Evolutionary conservation across 1,284 basidiomycete genomes (phyloP).

Genomic region (Sporisorium scitamineum): DNA sequence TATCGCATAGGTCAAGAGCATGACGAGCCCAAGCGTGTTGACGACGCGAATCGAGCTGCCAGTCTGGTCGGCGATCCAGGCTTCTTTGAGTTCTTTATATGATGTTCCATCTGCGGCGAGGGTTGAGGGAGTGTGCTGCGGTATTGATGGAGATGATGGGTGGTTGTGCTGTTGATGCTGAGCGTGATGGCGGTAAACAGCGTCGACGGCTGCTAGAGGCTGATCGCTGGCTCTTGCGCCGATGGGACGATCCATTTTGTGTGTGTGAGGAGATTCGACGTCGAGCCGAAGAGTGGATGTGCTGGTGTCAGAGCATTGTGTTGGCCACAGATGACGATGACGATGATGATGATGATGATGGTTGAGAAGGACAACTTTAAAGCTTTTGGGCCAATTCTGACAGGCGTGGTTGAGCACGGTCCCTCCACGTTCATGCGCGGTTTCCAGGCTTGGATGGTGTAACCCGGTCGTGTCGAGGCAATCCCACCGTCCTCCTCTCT

Average conservation of each 20-base stretch:
- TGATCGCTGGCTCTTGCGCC: conserved; percentile 11
- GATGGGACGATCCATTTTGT: conserved; percentile 21
- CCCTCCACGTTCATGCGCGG: background rate
- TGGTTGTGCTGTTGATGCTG: conserved; percentile 1
- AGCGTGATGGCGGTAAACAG: conserved; percentile 31
- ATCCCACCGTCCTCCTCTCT: background rate
- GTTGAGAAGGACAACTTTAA: background rate
- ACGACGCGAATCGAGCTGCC: conserved; percentile 82
- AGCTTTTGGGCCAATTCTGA: background rate
- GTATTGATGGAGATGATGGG: conserved; percentile 1
- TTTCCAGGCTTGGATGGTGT: too few species aligned
- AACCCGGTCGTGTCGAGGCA: too few species aligned
- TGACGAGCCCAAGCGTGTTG: conserved; percentile 79
- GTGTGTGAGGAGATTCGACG: background rate
- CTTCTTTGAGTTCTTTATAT: conserved; percentile 88
- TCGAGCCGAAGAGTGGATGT: background rate
- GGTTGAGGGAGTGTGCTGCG: background rate
- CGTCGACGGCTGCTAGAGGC: conserved; percentile 29
- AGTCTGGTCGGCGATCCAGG: conserved; percentile 82
- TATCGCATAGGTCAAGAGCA: conserved; percentile 75
- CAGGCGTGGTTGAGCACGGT: background rate
- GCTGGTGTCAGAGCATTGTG: conserved; percentile 8
- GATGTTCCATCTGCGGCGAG: background rate
- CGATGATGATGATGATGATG: background rate
- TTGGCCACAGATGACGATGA: background rate